phyloP scores from a whole-genome alignment of 805 yeast genomes.

The Monosporozyma solicola region DNA sequence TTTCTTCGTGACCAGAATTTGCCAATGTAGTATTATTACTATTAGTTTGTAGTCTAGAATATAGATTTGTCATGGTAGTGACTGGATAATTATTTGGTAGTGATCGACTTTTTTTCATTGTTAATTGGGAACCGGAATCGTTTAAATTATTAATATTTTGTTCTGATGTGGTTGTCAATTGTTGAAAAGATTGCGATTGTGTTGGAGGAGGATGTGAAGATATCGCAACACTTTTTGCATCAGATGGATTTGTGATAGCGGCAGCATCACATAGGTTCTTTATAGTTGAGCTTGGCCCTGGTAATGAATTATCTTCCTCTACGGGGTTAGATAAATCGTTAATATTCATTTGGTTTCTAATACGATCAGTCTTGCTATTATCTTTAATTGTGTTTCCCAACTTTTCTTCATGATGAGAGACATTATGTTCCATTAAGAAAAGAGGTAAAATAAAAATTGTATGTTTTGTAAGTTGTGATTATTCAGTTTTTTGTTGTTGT shows the following conservation, averaged over 20 bases:
- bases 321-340: conserved; percentile 3
- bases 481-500: not conserved
- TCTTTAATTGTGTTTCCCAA: not conserved
- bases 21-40: not conserved
- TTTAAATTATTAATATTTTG: not conserved
- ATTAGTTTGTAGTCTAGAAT: not conserved
- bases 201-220: not conserved
- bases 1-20: not conserved
- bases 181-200: not conserved
- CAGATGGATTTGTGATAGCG: not conserved
- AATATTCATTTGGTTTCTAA: conserved; percentile 3
- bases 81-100: not conserved
- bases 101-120: not conserved
- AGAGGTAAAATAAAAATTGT: not conserved
- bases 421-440: conserved; percentile 1
- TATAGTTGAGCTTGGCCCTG: not conserved
- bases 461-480: not conserved
- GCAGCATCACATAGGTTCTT: not conserved
- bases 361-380: not conserved
- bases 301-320: not conserved
- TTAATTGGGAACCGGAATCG: not conserved
- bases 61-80: not conserved
- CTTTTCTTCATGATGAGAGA: conserved; percentile 1
- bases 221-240: not conserved
- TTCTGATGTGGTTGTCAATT: not conserved